Conservation (phyloP, 257 asterid species). For the Primulina eburnea region DNA sequence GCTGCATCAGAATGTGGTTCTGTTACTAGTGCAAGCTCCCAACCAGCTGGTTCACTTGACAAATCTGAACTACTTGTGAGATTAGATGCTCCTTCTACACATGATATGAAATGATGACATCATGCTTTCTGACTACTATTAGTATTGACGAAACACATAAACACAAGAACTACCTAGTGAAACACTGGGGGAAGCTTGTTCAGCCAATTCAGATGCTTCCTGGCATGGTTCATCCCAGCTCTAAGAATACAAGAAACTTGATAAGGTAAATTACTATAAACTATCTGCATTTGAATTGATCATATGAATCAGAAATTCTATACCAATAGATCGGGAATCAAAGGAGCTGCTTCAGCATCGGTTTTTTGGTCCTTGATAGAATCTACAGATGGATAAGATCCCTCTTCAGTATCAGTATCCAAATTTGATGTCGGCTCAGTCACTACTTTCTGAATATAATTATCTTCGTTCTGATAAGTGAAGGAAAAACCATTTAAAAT, state of each 20-base stretch:
- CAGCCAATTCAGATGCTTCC: conserved; percentile 38
- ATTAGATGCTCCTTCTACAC: conserved; percentile 30
- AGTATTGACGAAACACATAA: not conserved
- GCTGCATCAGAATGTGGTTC: conserved; percentile 27
- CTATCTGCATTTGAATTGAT: conserved; percentile 1
- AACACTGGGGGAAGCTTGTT: conserved; percentile 24
- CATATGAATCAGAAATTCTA: conserved; percentile 14
- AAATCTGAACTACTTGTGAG: conserved; percentile 27
- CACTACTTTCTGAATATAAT: conserved; percentile 29
- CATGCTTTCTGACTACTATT: conserved; percentile 8
- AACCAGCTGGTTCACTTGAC: conserved; percentile 40
- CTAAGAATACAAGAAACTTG: conserved; percentile 30
- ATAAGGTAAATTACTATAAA: conserved; percentile 1
- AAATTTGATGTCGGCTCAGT: conserved; percentile 26
- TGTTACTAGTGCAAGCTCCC: conserved; percentile 69
- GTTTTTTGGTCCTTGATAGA: conserved; percentile 27
- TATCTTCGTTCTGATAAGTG: conserved; percentile 43
- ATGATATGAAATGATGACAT: conserved; percentile 3
- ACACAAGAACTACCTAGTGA: conserved; percentile 36
- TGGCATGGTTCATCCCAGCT: conserved; percentile 54
- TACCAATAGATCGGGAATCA: conserved; percentile 67
- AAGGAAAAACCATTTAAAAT: conserved; percentile 8
- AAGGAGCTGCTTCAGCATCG: conserved; percentile 31
- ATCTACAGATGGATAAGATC: conserved; percentile 30
- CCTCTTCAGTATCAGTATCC: conserved; percentile 28